These are phyloP conservation scores for Trametes gibbosa DNA, from an alignment of 768 basidiomycete species.

Conservation along the genomic window DNA sequence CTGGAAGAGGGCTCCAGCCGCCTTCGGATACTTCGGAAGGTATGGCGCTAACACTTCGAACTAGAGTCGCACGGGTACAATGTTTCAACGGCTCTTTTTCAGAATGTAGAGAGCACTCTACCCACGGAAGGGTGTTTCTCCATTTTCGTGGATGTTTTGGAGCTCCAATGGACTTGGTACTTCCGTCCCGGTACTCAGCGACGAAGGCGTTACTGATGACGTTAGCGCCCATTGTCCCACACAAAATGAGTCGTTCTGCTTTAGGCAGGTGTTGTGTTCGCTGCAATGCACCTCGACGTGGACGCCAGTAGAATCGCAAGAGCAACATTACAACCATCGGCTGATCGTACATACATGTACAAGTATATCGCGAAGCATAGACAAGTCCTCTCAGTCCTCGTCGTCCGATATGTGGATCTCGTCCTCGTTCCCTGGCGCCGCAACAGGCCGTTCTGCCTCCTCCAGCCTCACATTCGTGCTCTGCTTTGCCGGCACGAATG, in stretches of 20 bases:
- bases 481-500: constrained; percentile 74
- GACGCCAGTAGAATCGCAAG: not conserved
- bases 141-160: constrained; percentile 11
- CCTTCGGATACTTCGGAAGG: constrained; percentile 58
- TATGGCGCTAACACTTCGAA: constrained; percentile 45
- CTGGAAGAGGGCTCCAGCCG: constrained; percentile 65
- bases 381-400: constrained; percentile 46
- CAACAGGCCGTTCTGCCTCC: constrained; percentile 34
- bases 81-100: not conserved
- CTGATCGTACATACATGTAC: constrained; percentile 21
- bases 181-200: too few relatives aligned
- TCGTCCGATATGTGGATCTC: constrained; percentile 91
- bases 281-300: too few relatives aligned
- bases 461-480: constrained; percentile 40
- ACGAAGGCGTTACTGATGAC: not conserved
- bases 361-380: constrained; percentile 14
- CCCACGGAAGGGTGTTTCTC: constrained; percentile 29
- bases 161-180: too few relatives aligned
- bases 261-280: constrained; percentile 8
- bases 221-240: not conserved
- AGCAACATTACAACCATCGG: constrained; percentile 6
- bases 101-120: not conserved
- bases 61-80: constrained; percentile 36
- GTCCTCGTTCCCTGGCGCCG: constrained; percentile 58
- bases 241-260: not conserved